Evolutionary conservation across 139 green algal genomes (phyloP).

Genomic region (Volvox africanus): DNA sequence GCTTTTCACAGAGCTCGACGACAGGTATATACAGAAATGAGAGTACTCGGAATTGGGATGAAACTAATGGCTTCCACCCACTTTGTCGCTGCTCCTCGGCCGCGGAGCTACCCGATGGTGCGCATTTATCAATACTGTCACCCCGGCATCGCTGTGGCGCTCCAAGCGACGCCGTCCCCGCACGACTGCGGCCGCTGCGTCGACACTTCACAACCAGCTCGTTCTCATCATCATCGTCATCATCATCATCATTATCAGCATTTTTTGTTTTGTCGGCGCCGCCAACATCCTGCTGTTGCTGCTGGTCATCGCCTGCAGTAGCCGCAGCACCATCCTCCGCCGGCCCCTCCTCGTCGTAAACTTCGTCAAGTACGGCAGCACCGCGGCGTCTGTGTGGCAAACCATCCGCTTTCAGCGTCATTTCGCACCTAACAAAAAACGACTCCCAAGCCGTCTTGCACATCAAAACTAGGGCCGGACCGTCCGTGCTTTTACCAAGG

Average conservation of each 20-base stretch:
- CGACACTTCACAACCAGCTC: neutral
- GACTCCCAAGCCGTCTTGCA: too few relatives aligned
- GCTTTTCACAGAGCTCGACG: too few relatives aligned
- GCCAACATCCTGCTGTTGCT: neutral
- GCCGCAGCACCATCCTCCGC: neutral
- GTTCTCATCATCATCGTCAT: neutral
- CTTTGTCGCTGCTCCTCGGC: neutral
- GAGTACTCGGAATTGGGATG: too few relatives aligned
- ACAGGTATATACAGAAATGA: too few relatives aligned
- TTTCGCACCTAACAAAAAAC: too few relatives aligned
- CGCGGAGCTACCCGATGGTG: slow-evolving; percentile 10
- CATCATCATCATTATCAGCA: neutral
- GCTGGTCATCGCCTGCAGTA: neutral
- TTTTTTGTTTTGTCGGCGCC: neutral
- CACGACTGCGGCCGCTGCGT: neutral
- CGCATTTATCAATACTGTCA: neutral
- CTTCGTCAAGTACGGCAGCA: neutral
- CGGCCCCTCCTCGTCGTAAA: neutral
- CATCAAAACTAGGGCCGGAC: too few relatives aligned
- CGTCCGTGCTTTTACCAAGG: too few relatives aligned
- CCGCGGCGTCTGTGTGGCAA: neutral
- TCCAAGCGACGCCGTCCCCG: neutral
- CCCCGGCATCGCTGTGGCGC: neutral
- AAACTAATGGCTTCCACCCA: too few relatives aligned
- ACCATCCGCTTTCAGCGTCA: neutral